Evolutionary conservation across 345 rosid genomes (phyloP).

Genomic region (Gossypium turneri): DNA sequence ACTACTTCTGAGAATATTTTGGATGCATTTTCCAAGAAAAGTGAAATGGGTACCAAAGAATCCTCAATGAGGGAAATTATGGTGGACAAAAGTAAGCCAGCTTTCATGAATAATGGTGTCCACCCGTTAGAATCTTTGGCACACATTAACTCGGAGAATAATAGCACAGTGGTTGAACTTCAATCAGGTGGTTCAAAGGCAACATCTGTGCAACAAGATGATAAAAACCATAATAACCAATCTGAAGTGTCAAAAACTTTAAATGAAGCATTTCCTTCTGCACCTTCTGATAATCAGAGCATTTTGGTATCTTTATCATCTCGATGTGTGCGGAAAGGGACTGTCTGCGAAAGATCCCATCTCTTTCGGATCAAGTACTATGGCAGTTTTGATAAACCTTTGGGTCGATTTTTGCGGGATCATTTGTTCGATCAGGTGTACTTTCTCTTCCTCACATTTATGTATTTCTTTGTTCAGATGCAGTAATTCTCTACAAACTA

Average conservation of each 20-base stretch:
- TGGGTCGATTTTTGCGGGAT: constrained; percentile 93
- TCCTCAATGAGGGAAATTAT: constrained; percentile 26
- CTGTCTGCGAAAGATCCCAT: constrained; percentile 94
- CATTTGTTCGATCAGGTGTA: constrained; percentile 87
- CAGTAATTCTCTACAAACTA: constrained; percentile 9
- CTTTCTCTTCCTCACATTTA: constrained; percentile 12
- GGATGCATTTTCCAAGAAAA: constrained; percentile 34
- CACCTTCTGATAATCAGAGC: constrained; percentile 96
- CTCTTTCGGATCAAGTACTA: constrained; percentile 95
- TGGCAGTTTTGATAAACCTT: constrained; percentile 92
- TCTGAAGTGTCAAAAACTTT: constrained; percentile 44
- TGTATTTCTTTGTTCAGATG: background rate
- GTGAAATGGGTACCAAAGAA: constrained; percentile 31
- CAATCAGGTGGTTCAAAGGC: constrained; percentile 34
- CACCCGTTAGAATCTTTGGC: constrained; percentile 25
- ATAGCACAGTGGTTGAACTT: constrained; percentile 21
- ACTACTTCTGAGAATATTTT: constrained; percentile 32
- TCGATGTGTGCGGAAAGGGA: constrained; percentile 94
- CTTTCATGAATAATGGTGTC: constrained; percentile 21
- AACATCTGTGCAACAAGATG: constrained; percentile 38
- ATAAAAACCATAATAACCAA: constrained; percentile 30
- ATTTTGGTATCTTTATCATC: constrained; percentile 96
- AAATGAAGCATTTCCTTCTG: constrained; percentile 85
- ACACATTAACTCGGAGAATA: constrained; percentile 27
- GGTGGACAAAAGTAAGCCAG: constrained; percentile 28